These are phyloP conservation scores for Leccinum subtestaceum DNA, from an alignment of 768 basidiomycete species.

Conservation along the genomic window DNA sequence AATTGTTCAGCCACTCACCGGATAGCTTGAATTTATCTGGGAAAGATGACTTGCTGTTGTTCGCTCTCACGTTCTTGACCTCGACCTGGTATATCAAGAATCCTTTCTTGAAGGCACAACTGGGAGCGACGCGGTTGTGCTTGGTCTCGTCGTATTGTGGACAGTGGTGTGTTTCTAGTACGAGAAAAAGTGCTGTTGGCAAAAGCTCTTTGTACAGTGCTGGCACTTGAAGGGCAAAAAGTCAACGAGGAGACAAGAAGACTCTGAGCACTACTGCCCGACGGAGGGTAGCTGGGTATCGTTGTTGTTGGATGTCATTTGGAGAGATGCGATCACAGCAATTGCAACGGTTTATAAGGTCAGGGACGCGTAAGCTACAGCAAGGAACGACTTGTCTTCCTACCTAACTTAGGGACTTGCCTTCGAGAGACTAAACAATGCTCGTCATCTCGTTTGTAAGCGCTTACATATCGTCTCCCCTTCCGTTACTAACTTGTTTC, in stretches of 20 bases:
- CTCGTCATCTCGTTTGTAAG: slow-evolving; percentile 29
- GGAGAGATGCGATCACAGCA: background rate
- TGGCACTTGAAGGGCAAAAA: slow-evolving; percentile 87
- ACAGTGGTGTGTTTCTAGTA: slow-evolving; percentile 58
- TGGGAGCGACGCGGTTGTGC: slow-evolving; percentile 72
- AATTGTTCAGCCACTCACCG: too few species aligned
- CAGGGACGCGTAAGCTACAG: slow-evolving; percentile 26
- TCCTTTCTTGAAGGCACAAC: slow-evolving; percentile 41
- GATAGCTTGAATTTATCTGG: too few species aligned
- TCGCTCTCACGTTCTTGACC: too few species aligned
- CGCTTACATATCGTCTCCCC: background rate
- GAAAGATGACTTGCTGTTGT: too few species aligned
- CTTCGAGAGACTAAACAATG: slow-evolving; percentile 6
- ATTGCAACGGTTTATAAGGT: slow-evolving; percentile 17
- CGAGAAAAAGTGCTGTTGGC: slow-evolving; percentile 73
- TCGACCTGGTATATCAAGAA: too few species aligned
- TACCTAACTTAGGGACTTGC: too few species aligned
- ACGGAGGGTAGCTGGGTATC: slow-evolving; percentile 61
- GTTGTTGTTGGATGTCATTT: slow-evolving; percentile 17
- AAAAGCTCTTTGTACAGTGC: slow-evolving; percentile 69
- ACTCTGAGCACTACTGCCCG: slow-evolving; percentile 69
- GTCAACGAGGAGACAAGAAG: slow-evolving; percentile 69
- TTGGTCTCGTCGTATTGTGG: slow-evolving; percentile 67
- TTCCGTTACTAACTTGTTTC: background rate
- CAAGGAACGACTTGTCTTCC: background rate